Evolutionary conservation across 2,329 filamentous ascomycete species (phyloP), one percentile per base, ranked within the genome.

Genomic region (Pezicula carpinea): DNA sequence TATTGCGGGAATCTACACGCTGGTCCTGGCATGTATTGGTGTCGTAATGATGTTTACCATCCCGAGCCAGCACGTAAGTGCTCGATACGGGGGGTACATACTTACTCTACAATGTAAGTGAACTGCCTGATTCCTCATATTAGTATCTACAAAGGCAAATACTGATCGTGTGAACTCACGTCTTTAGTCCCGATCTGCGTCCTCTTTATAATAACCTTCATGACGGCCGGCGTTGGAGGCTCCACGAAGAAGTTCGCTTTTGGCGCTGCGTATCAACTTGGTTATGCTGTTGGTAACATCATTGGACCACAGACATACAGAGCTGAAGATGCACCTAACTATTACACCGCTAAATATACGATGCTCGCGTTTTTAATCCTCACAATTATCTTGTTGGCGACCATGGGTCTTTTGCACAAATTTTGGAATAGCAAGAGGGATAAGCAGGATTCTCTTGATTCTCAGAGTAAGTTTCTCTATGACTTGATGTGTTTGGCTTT

Each of bases 231-330:
- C 22, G 38, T 40, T n/a, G 22, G 38, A 14, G 38, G 38, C 17
- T 22, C 38, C 6, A 40, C 38, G 2, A 40, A 40, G 19, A 40
- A 40, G 19, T 26, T 40, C 7, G 38, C 38, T 23, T 40, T 40
- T 23, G 38, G 38, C n/a, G 38, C 38, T 4, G 18, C 38, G 22
- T 40, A 40, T 22, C 38, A 40, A 26, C 18, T 40, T 69, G 3
- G 49, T 51, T 5, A 50, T 6, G 19, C 71, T 0, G 58, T 77
- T 8, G 75, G 73, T 13, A 79, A 75, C 57, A 76, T 79, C 47
- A 77, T 79, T 52, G 75, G 76, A 0, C 76, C 75, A 1, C 72
- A 77, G 58, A 78, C 73, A 4, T 78, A 79, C 63, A 72, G 72
- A 53, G 69, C 67, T 5, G 65, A 64, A 29, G 73, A 79, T 47